Evolutionary conservation across 169 alveolate genomes (phyloP).

Genomic region (Plasmodium berghei): DNA sequence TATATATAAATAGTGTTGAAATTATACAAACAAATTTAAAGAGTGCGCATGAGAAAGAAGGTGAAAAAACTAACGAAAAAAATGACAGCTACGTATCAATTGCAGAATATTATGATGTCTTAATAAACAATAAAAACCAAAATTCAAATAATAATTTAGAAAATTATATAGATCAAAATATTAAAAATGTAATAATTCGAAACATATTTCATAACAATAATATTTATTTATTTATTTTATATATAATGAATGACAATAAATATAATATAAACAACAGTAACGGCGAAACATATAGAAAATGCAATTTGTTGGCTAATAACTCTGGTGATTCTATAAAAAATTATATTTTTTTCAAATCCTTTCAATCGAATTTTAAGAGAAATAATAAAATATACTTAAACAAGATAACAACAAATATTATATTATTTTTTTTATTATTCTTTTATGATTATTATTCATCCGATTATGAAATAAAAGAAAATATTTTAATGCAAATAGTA

Average conservation of each 20-base stretch:
- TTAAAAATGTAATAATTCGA: constrained; percentile 46
- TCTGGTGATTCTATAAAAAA: no score
- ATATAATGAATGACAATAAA: constrained; percentile 65
- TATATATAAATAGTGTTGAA: constrained; percentile 17
- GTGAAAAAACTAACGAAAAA: not conserved
- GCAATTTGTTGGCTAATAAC: not conserved
- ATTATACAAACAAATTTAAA: not conserved
- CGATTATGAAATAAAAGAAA: constrained; percentile 74
- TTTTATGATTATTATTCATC: constrained; percentile 71
- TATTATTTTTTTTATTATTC: constrained; percentile 63
- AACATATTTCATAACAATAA: constrained; percentile 69
- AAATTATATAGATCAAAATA: constrained; percentile 47
- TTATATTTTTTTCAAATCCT: no score
- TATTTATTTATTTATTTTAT: constrained; percentile 57
- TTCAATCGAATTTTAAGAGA: not conserved
- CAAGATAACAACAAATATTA: constrained; percentile 64
- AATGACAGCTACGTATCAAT: not conserved
- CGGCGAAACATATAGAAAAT: constrained; percentile 6
- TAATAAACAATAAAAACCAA: constrained; percentile 29
- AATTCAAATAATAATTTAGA: constrained; percentile 44
- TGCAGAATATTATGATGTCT: constrained; percentile 6
- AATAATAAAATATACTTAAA: constrained; percentile 67
- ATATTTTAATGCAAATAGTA: constrained; percentile 60
- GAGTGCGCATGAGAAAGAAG: not conserved
- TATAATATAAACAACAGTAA: constrained; percentile 8